Conservation (phyloP, 768 basidiomycete genomes). For the Phanerochaete carnosa region DNA sequence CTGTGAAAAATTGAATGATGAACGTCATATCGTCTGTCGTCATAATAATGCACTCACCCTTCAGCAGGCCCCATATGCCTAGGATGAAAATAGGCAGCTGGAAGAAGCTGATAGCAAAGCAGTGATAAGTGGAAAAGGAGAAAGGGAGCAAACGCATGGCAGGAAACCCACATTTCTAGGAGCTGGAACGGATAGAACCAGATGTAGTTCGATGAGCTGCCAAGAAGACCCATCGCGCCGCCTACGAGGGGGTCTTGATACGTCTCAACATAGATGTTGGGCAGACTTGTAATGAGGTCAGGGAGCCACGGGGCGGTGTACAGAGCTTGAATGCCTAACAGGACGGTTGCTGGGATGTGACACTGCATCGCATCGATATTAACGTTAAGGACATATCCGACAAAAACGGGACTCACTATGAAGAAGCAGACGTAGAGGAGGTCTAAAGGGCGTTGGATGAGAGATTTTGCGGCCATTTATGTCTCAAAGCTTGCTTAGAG, state of each 20-base stretch:
- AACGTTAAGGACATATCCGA: neutral
- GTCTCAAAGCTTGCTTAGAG: neutral
- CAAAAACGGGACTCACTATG: slow-evolving; percentile 38
- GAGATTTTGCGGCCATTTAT: slow-evolving; percentile 24
- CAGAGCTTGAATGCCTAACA: slow-evolving; percentile 68
- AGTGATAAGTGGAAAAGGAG: no score
- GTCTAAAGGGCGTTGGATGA: slow-evolving; percentile 60
- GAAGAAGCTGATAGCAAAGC: slow-evolving; percentile 43
- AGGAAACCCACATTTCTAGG: slow-evolving; percentile 60
- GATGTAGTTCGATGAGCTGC: slow-evolving; percentile 30
- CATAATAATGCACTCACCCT: slow-evolving; percentile 33
- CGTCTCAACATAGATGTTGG: slow-evolving; percentile 50
- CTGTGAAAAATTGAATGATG: slow-evolving; percentile 29
- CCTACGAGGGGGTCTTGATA: slow-evolving; percentile 69
- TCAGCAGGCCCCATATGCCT: slow-evolving; percentile 57
- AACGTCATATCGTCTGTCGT: no score
- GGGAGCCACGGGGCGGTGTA: slow-evolving; percentile 49
- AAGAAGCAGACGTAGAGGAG: slow-evolving; percentile 72
- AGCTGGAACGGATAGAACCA: slow-evolving; percentile 66
- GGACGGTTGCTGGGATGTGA: no score
- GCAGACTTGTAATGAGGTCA: slow-evolving; percentile 37
- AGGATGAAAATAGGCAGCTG: slow-evolving; percentile 78
- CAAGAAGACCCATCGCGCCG: slow-evolving; percentile 43
- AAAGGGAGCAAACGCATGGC: no score
- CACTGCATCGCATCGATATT: no score